Conservation (phyloP, 495 filamentous ascomycete species). For the Penicillium soppii region DNA sequence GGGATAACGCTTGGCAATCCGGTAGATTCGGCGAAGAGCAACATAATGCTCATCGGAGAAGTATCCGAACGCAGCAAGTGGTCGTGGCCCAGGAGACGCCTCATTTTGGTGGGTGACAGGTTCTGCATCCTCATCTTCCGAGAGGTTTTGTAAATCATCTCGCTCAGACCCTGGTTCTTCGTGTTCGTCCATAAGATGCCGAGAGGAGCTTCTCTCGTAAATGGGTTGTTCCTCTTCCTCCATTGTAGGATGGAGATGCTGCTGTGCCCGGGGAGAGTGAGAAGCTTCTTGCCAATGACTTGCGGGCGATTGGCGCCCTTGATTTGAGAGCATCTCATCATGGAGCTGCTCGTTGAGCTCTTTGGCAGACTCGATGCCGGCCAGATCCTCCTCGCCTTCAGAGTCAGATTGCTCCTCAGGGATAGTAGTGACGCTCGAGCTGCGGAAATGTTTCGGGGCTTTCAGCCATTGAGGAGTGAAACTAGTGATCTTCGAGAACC, state of each 20-base stretch:
- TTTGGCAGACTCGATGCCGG: slow-evolving; percentile 10
- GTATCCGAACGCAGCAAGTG: slow-evolving; percentile 38
- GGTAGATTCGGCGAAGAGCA: slow-evolving; percentile 41
- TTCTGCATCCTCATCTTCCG: slow-evolving; percentile 10
- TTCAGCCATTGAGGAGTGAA: slow-evolving; percentile 43
- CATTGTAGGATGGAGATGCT: not conserved
- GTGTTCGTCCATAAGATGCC: not conserved
- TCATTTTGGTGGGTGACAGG: slow-evolving; percentile 9
- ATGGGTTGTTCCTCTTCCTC: slow-evolving; percentile 2
- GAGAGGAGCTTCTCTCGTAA: not conserved
- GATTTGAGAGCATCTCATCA: slow-evolving; percentile 10
- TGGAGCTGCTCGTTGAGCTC: slow-evolving; percentile 12
- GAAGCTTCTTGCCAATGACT: slow-evolving; percentile 8
- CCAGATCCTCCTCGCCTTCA: slow-evolving; percentile 19
- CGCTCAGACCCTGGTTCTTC: slow-evolving; percentile 6
- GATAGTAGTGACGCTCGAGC: slow-evolving; percentile 16
- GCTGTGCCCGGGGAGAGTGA: not conserved
- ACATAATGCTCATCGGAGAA: slow-evolving; percentile 48
- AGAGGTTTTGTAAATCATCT: not conserved
- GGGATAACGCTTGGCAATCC: slow-evolving; percentile 38
- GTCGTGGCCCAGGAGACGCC: slow-evolving; percentile 16
- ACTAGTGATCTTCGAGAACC: slow-evolving; percentile 40
- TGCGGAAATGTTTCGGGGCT: slow-evolving; percentile 24
- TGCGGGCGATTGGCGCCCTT: slow-evolving; percentile 13
- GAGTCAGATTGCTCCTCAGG: slow-evolving; percentile 21